Conservation (phyloP, 2,329 filamentous ascomycete species). For the Ophiostoma novo-ulmi region DNA sequence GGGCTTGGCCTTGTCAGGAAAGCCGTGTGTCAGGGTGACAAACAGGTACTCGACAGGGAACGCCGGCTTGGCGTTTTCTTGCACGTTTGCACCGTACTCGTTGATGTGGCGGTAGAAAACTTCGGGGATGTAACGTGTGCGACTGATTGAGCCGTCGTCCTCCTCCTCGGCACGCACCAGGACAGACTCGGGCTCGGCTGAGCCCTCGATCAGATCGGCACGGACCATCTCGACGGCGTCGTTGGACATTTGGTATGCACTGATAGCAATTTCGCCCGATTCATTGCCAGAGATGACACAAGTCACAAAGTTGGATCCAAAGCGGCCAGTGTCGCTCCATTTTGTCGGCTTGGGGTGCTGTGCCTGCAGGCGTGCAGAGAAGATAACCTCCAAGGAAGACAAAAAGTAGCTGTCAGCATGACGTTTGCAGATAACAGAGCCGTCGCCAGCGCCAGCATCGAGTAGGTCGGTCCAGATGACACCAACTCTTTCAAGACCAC, state of each 20-base stretch:
- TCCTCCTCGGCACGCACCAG: conserved; percentile 90
- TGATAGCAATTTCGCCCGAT: conserved; percentile 78
- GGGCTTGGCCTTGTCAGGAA: conserved; percentile 74
- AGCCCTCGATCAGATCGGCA: conserved; percentile 91
- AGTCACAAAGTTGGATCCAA: conserved; percentile 95
- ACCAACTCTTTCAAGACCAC: conserved; percentile 81
- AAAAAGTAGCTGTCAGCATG: conserved; percentile 94
- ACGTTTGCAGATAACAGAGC: conserved; percentile 86
- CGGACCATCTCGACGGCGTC: conserved; percentile 95
- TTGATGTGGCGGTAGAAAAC: conserved; percentile 96
- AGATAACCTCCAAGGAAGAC: conserved; percentile 85
- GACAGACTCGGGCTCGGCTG: conserved; percentile 88
- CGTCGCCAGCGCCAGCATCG: conserved; percentile 74
- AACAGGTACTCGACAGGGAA: conserved; percentile 97
- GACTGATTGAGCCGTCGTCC: conserved; percentile 62
- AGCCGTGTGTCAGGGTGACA: conserved; percentile 92
- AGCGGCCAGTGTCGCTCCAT: conserved; percentile 91
- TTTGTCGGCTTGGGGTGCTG: conserved; percentile 85
- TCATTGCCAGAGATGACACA: conserved; percentile 94
- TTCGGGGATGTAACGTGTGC: conserved; percentile 87
- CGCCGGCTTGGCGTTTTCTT: conserved; percentile 92
- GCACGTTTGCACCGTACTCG: conserved; percentile 92
- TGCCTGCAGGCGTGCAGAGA: conserved; percentile 81
- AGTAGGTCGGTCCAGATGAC: conserved; percentile 92
- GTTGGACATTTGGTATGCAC: conserved; percentile 91